Evolutionary conservation across 805 yeast genomes (phyloP), one percentile per base, ranked within the genome.

Genomic region (Saccharomycopsis oosterbeekiorum): DNA sequence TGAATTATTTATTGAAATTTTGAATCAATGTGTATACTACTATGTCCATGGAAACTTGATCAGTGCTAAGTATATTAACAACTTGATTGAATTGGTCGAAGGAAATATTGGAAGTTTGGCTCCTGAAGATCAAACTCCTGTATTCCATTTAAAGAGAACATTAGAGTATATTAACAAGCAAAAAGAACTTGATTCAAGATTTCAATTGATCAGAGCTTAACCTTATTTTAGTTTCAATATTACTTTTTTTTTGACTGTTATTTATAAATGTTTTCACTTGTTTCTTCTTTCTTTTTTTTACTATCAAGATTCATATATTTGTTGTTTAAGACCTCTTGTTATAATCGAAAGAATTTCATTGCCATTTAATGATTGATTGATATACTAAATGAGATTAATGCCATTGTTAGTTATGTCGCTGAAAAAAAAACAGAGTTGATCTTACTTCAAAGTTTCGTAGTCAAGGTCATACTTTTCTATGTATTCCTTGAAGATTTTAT

Each of bases 1-100:
- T 61, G 93, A 89, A 72, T 77, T 94, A 60, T 92, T 93, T 75
- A 85, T 93, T 55, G 98, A 94, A 74, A 90, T 94, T 21, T 76
- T 94, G 65, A 89, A 90, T 75, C 82, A 90, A 65, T 90, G 96
- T 65, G 73, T 93, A 42, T 89, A 91, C 69, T 94, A 86, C 72
- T 86, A 88, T 71, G 86, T 88, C 60, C 92, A 87, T 67, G 96
- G 94, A 2, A 86, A 85, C 66, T 75, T 81, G 66, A 84, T 93
- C 37, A 86, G 88, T 51, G 78, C 84, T 50, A 82, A 83, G 67
- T 90, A 90, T 68, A 84, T 93, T 68, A 89, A 88, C 68, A 96
- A 97, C 10, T 76, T 94, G 65, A 86, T 94, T 61, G 96, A 89
- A 65, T 76, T 94, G 65, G 86, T 94, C 61, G 96, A 89, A 66